Evolutionary conservation across 2,329 filamentous ascomycete species (phyloP), one percentile per base, ranked within the genome.

Genomic region (Calonectria honghensis): DNA sequence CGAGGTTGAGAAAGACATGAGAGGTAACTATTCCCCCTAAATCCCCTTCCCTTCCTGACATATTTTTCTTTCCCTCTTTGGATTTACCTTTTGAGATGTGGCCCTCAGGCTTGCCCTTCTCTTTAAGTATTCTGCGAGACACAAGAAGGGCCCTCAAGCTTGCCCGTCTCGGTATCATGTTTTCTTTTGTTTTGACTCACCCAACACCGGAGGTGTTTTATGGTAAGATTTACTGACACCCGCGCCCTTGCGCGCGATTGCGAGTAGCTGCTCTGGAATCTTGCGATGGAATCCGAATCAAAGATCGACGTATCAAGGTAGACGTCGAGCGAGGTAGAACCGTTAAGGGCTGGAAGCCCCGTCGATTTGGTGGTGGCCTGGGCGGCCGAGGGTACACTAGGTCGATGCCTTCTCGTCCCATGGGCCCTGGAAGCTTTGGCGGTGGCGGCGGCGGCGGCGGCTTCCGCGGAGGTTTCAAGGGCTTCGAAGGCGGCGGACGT

Each of bases 1-100:
- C 84, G 96, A 98, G 86, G 94, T 95, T 85, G 97, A 98, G 87
- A 96, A 96, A 86, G 97, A 98, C 85, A 98, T 98, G 96, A 97
- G 97, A 95, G 96, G 96, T 98, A 97, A 92, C 86, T 86, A 84
- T 83, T 84, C 85, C 87, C 77, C 87, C 76, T 61, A 64, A 73
- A 59, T 48, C 63, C 70, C 76, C 84, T 75, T 84, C 85, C 82
- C 79, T 70, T 79, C 74, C 73, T 79, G 78, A 71, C 77, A 76
- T 78, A 66, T 70, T 41, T 73, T 78, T 74, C 72, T 72, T 77
- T 57, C 75, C 73, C 9, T 73, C 75, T 66, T 73, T 70, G 77
- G 79, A 79, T 78, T 76, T 80, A 76, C 78, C 73, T 75, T 78
- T 78, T 78, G 79, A 85, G 84, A 85, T 79, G 82, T 82, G 85